These are phyloP conservation scores for Penicillium sp. DNA, from an alignment of 2,329 filamentous ascomycete species.

Conservation along the genomic window DNA sequence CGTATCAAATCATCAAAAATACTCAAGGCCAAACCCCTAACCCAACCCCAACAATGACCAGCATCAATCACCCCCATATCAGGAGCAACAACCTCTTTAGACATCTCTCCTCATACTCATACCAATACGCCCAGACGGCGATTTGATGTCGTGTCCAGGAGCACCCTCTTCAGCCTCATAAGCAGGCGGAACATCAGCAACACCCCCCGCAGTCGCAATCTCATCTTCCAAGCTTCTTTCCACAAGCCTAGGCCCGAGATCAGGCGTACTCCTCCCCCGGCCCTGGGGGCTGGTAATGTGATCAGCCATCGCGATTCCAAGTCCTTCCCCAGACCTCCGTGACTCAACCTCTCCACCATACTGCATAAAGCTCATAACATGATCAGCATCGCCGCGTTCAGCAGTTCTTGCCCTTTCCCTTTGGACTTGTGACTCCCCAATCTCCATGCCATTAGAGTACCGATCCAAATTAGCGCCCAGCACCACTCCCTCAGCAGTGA, in stretches of 20 bases:
- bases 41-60: not conserved
- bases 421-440: not conserved
- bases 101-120: not conserved
- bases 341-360: constrained; percentile 8
- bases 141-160: constrained; percentile 10
- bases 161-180: constrained; percentile 11
- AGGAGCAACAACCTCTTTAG: not conserved
- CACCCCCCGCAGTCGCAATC: not conserved
- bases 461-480: constrained; percentile 29
- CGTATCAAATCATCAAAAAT: not conserved
- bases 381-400: constrained; percentile 8
- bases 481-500: constrained; percentile 31
- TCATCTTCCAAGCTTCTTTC: not conserved
- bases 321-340: not conserved
- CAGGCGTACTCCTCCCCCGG: not conserved
- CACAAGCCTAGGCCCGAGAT: not conserved
- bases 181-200: constrained; percentile 14
- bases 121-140: constrained; percentile 12
- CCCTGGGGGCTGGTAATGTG: not conserved
- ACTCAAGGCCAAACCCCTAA: not conserved
- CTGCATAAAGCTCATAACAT: constrained; percentile 33
- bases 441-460: constrained; percentile 6
- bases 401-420: not conserved
- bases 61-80: not conserved
- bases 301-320: not conserved